Evolutionary conservation across 176 grass and related monocot species (phyloP), one percentile per base, ranked within the genome.

Genomic region (Eleusine coracana): DNA sequence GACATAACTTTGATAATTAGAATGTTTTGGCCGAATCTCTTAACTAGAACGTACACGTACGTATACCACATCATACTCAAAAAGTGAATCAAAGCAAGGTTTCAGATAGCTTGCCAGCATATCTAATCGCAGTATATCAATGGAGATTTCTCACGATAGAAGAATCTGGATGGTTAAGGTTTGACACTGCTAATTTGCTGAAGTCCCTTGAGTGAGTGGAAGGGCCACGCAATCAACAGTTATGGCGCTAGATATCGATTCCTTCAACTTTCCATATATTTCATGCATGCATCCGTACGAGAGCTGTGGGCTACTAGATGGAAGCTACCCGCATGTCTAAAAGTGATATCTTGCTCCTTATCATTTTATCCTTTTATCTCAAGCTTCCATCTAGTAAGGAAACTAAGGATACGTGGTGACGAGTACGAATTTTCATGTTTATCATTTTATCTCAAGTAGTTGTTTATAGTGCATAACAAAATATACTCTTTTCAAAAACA

Each of bases 21-120:
- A 79, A 83, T 86, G 88, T 78, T 79, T 21, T 90, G 79, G 74
- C 39, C 78, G 88, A 86, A 82, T 90, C 88, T 85, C 39, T 82
- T 37, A 82, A 66, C 28, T 74, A 66, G 58, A 66, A 89, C 83
- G 73, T 82, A 86, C 78, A 89, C 83, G 73, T 82, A 86, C 78
- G 60, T n/a, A 49, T 38, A 55, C 48, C 48, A 82, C 77, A 86
- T 86, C 66, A 82, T 89, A 86, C 83, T 82, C 29, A 54, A 63
- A 82, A 86, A 78, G 67, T 20, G 29, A 34, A 60, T 62, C 79
- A 77, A 78, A 68, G 78, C 73, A 82, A 78, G n/a, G 78, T 78
- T 90, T 83, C 79, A 78, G 73, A 74, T 72, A 78, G 79, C 78
- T 76, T 72, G 66, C 49, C 83, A 86, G 60, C 88, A 83, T 86